A percentile compares a stretch with the other conserved stretches of the same genome.
These are phyloP conservation scores for Solanum hybrid DNA, from an alignment of 305 asterid genomes.

Conservation along the genomic window DNA sequence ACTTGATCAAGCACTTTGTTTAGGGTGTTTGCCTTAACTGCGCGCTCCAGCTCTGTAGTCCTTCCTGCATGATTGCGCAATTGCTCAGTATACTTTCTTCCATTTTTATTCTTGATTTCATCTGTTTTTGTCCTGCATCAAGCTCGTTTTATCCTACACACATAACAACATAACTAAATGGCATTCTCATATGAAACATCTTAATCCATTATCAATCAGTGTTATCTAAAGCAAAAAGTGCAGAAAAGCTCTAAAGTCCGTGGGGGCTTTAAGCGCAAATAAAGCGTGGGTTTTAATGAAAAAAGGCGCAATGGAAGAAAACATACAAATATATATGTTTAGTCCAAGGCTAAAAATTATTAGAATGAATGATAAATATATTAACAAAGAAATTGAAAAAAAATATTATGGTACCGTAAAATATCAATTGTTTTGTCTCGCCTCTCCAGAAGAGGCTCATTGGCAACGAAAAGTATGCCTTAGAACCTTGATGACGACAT, in stretches of 20 bases:
- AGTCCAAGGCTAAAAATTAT: not conserved
- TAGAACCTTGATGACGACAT: not conserved
- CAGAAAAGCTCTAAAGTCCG: not conserved
- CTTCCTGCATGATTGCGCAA: not conserved
- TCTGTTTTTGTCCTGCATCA: not conserved
- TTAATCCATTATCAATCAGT: not conserved
- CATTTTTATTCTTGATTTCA: not conserved
- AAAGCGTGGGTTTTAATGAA: not conserved
- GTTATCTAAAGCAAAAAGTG: not conserved
- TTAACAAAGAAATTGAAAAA: not conserved
- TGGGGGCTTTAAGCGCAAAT: not conserved
- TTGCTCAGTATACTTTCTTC: not conserved
- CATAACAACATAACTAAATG: not conserved
- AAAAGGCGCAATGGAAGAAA: not conserved
- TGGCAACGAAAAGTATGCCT: not conserved
- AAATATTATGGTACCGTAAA: not conserved
- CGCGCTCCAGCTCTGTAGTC: not conserved
- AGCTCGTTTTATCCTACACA: not conserved
- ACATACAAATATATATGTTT: not conserved
- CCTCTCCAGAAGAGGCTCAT: not conserved
- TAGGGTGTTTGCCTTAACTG: not conserved
- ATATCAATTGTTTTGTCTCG: not conserved
- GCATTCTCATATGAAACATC: not conserved
- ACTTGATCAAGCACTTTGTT: not conserved
- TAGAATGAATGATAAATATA: not conserved